Conservation (phyloP, 768 basidiomycete genomes). For the Punctularia strigosozonata region DNA sequence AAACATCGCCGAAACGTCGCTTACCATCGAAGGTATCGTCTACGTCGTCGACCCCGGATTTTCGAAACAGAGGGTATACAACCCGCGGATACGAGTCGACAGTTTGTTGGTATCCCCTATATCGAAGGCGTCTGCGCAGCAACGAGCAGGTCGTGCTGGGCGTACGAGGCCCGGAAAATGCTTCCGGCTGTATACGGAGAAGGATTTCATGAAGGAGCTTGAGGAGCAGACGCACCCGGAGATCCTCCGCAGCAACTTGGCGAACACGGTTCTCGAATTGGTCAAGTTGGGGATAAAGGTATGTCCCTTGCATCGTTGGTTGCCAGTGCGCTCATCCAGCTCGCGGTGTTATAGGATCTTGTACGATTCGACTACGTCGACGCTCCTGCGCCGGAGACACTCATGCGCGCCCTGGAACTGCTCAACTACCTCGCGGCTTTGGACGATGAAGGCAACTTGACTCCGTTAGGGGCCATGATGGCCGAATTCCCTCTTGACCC, state of each 20-base stretch:
- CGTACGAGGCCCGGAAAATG: constrained; percentile 95
- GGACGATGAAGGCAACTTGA: constrained; percentile 90
- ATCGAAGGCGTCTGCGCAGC: constrained; percentile 93
- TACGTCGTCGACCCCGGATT: constrained; percentile 98
- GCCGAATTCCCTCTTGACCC: constrained; percentile 99
- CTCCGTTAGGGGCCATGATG: constrained; percentile 81
- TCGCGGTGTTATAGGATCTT: constrained; percentile 65
- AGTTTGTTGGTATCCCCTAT: constrained; percentile 88
- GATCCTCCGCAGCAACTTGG: constrained; percentile 86
- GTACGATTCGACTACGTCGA: constrained; percentile 85
- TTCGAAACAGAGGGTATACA: constrained; percentile 97
- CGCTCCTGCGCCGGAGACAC: constrained; percentile 88
- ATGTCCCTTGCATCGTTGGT: not conserved
- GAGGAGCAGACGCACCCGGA: constrained; percentile 98
- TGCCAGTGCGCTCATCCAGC: not conserved
- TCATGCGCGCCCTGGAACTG: constrained; percentile 93
- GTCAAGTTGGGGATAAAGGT: constrained; percentile 91
- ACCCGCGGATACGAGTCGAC: constrained; percentile 94
- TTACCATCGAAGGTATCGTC: constrained; percentile 99
- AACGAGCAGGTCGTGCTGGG: constrained; percentile 92
- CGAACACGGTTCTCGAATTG: constrained; percentile 86
- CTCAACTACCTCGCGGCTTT: constrained; percentile 87
- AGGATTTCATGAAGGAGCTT: constrained; percentile 90
- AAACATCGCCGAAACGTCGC: constrained; percentile 94
- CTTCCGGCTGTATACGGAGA: constrained; percentile 93